Base-by-base conservation (phyloP, 1,139 yeast species). In the Lodderomyces theae region DNA sequence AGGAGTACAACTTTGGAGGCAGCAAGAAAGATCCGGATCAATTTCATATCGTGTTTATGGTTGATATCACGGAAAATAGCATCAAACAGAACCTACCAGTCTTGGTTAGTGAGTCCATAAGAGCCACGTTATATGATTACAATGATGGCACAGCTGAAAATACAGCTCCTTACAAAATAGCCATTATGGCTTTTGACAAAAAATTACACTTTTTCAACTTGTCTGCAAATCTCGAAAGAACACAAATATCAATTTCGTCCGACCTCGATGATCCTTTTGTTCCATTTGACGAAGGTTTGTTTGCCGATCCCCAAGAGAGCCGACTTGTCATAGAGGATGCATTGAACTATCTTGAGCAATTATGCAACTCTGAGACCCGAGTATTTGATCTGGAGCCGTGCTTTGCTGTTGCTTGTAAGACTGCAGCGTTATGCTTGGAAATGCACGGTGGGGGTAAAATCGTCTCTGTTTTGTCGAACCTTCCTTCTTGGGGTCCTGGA, bases 401-500 rank as follows among this genome's bases (percentile, higher is more conserved):
- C 25, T 86, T 78, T 55, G 95, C 96, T 0, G 78, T 87, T 1
- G 96, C 95, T 1, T 63, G 89, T 35, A 72, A 81, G 42, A 79
- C 84, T 1, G 92, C 94, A 0, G 66, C 73, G 53, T 57, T 78
- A 48, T 82, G 90, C n/a, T 67, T 90, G 34, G 74, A 74, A 30
- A 60, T 66, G 21, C 73, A 72, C 28, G 82, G 84, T 0, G 96
- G 96, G 43, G 97, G 97, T 50, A 87, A 90, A 51, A 81, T 90
- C 29, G 76, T 86, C 15, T 75, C 87, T 0, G 61, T 86, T 4
- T 66, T 90, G 39, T 73, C 88, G 2, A 67, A 81, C 1, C 62
- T 89, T 29, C 96, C 98, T 7, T 76, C 88, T 1, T 75, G 82
- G 75, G 96, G 96, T 0, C 86, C 92, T 0, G 97, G 97, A 2